phyloP scores from a whole-genome alignment of 257 asterid genomes.

The Paulownia fortunei region DNA sequence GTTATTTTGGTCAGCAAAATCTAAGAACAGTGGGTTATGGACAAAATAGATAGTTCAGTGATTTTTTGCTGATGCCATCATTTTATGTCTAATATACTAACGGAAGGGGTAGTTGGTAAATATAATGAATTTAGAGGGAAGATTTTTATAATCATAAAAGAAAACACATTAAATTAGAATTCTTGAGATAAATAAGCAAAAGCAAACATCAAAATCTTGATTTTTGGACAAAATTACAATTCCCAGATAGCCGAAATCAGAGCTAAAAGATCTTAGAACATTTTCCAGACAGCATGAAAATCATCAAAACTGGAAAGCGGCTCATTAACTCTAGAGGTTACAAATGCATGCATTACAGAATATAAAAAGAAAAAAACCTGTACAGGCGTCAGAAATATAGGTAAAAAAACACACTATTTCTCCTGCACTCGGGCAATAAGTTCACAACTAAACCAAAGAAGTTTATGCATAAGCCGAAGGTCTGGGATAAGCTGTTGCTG shows the following conservation, averaged over 20 bases:
- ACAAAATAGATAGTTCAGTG: no score
- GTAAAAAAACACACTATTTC: background rate
- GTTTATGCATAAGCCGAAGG: slow-evolving; percentile 41
- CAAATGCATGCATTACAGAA: slow-evolving; percentile 23
- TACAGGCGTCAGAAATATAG: slow-evolving; percentile 29
- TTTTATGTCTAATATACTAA: no score
- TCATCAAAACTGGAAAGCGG: slow-evolving; percentile 17
- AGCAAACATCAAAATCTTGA: background rate
- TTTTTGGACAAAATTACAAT: background rate
- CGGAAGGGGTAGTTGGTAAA: no score
- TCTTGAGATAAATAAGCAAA: background rate
- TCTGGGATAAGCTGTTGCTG: slow-evolving; percentile 56
- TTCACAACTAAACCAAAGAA: slow-evolving; percentile 10
- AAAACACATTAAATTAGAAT: no score
- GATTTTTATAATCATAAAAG: no score
- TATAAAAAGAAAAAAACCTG: slow-evolving; percentile 9
- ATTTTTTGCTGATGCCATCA: no score
- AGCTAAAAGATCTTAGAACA: background rate
- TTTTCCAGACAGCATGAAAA: slow-evolving; percentile 21
- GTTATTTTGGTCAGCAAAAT: no score
- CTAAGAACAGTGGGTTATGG: no score
- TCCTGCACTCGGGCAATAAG: background rate
- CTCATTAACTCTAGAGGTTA: slow-evolving; percentile 25
- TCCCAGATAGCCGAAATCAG: slow-evolving; percentile 10
- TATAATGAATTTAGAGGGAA: no score